A percentile compares a stretch with the other conserved stretches of the same genome.
phyloP scores from a whole-genome alignment of 257 asterid species.

The Primulina tabacum region DNA sequence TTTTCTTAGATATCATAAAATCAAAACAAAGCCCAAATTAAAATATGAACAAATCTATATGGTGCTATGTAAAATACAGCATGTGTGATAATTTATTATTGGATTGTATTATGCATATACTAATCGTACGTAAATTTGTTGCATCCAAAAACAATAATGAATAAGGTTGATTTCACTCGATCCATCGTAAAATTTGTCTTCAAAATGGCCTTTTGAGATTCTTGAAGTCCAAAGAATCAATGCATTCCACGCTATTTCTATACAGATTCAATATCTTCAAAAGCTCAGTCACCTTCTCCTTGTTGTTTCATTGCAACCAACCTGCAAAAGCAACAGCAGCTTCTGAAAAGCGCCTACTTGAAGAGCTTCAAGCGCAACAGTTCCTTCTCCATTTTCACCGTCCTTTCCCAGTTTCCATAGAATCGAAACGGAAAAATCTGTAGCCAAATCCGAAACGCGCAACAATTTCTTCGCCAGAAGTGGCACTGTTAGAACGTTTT shows the following conservation, averaged over 20 bases:
- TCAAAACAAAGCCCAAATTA: too few species aligned
- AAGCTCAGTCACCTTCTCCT: constrained; percentile 47
- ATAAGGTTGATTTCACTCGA: background rate
- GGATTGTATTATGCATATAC: background rate
- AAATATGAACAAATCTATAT: too few species aligned
- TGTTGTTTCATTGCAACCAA: constrained; percentile 42
- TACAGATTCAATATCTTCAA: constrained; percentile 42
- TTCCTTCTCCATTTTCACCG: background rate
- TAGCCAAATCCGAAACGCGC: constrained; percentile 47
- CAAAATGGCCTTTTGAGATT: constrained; percentile 42
- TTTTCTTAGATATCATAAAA: too few species aligned
- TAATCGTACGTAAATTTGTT: background rate
- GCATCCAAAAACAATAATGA: background rate
- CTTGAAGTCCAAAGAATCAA: constrained; percentile 51
- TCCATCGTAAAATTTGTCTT: background rate
- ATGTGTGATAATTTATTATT: too few species aligned
- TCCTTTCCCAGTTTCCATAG: constrained; percentile 35
- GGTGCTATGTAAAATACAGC: too few species aligned
- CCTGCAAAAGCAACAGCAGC: constrained; percentile 44
- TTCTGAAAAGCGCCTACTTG: constrained; percentile 56
- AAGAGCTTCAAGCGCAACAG: constrained; percentile 33
- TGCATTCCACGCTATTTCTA: constrained; percentile 35
- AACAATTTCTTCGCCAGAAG: constrained; percentile 52
- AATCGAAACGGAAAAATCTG: constrained; percentile 49
- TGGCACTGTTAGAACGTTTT: constrained; percentile 40